Conservation (phyloP, 345 rosid species). For the Ceriops tagal region DNA sequence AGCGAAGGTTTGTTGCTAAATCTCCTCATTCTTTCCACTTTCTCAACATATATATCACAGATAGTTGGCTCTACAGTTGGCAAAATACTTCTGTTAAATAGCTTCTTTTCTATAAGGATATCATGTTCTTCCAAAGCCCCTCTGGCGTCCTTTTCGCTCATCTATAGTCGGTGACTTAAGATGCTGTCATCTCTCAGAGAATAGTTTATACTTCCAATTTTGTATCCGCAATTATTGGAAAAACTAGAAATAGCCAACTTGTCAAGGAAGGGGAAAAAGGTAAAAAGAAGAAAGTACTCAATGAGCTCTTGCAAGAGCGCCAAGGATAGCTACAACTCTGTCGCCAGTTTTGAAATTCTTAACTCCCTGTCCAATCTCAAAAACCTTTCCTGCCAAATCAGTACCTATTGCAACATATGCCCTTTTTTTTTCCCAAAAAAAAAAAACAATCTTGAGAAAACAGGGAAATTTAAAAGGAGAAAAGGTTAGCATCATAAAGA, state of each 20-base stretch:
- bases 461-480: background rate
- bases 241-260: background rate
- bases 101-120: too few relatives aligned
- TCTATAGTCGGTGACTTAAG: background rate
- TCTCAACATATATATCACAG: too few relatives aligned
- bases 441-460: background rate
- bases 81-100: too few relatives aligned
- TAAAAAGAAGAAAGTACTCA: background rate
- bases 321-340: conserved; percentile 33
- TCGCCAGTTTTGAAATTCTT: conserved; percentile 31
- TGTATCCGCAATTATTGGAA: background rate
- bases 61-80: too few relatives aligned
- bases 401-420: conserved; percentile 18
- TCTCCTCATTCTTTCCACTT: too few relatives aligned
- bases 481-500: background rate
- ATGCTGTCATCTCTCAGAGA: background rate
- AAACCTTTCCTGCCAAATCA: conserved; percentile 40
- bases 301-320: conserved; percentile 10
- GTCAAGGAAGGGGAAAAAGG: background rate
- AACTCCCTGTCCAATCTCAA: conserved; percentile 33
- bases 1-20: too few relatives aligned
- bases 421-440: background rate
- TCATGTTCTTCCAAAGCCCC: too few relatives aligned
- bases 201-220: background rate
- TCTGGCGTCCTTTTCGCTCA: background rate